Conservation (phyloP, 306 rosid genomes). For the Quercus dentata region DNA sequence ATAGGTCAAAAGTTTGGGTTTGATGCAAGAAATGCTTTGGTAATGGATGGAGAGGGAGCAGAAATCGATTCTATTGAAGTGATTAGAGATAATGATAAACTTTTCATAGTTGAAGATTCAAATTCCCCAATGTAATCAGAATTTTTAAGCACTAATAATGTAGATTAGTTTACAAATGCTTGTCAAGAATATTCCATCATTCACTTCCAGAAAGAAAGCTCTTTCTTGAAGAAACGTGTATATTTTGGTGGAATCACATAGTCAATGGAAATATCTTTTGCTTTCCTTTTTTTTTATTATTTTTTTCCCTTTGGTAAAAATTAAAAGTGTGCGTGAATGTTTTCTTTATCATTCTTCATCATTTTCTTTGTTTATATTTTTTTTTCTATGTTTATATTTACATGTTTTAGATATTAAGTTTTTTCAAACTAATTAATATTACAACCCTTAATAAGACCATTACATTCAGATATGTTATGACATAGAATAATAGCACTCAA, state of each 20-base stretch:
- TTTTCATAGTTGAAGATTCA: conserved; percentile 45
- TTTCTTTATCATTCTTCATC: too few relatives aligned
- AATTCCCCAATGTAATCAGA: not conserved
- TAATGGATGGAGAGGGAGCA: conserved; percentile 77
- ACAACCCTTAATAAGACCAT: too few relatives aligned
- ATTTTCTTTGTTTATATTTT: too few relatives aligned
- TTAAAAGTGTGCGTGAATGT: too few relatives aligned
- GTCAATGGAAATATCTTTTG: not conserved
- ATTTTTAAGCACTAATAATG: not conserved
- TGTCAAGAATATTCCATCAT: not conserved
- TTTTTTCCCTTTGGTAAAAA: not conserved
- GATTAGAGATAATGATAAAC: conserved; percentile 82
- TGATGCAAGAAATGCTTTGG: conserved; percentile 42
- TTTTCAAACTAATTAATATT: too few relatives aligned
- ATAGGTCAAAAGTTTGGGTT: conserved; percentile 71
- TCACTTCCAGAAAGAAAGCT: not conserved
- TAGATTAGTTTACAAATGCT: not conserved
- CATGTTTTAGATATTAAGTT: too few relatives aligned
- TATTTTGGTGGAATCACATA: not conserved
- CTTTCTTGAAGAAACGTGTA: not conserved
- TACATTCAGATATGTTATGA: too few relatives aligned
- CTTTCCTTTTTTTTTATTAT: not conserved
- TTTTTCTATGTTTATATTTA: too few relatives aligned
- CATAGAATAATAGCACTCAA: too few relatives aligned
- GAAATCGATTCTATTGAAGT: conserved; percentile 72